Base-by-base conservation (phyloP, 495 filamentous ascomycete genomes). In the Aspergillus cavernicola region DNA sequence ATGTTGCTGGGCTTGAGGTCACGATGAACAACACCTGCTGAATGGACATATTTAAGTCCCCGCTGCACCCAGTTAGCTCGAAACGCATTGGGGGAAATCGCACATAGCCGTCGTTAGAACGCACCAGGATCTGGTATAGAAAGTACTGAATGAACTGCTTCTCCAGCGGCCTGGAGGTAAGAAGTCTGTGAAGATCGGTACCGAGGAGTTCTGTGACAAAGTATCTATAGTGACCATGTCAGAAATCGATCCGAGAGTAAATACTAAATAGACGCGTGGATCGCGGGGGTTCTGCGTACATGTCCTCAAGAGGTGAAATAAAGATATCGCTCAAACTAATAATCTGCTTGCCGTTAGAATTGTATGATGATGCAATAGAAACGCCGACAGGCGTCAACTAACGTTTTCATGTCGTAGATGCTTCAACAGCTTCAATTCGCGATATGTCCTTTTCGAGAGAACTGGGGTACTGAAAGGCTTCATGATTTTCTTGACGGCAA, bases 91-190 rank as follows among this genome's bases (percentile, higher is more conserved):
- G 31, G 10, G 26, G 11, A 24, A 22, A 19, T 26, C 22, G 12
- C 24, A 28, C 26, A 55, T 2, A 16, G 45, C 35, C 35, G 55
- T 71, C 24, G 26, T 23, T 29, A 32, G n/a, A 41, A 59, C 60
- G 26, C 44, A 96, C 92, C 75, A 97, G 81, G 62, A 98, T 97
- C 72, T 98, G 93, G 72, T 98, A 98, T 44, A 98, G 80, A 70
- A 98, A 98, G 74, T 97, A 98, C 77, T 98, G 93, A 58, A 97
- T 97, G 75, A 97, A 98, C 67, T 98, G 95, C 72, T 96, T 97
- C 76, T 98, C 93, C 36, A 98, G 82, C 1, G 93, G 93, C 67
- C 95, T 79, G 35, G 93, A 97, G 51, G 93, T 97, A 62, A 98
- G 81, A 40, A 98, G 82, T 59, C 93, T 85, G 73, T 98, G 93